These are phyloP conservation scores for Myxozyma melibiosi DNA, from an alignment of 805 yeast species.

Conservation along the genomic window DNA sequence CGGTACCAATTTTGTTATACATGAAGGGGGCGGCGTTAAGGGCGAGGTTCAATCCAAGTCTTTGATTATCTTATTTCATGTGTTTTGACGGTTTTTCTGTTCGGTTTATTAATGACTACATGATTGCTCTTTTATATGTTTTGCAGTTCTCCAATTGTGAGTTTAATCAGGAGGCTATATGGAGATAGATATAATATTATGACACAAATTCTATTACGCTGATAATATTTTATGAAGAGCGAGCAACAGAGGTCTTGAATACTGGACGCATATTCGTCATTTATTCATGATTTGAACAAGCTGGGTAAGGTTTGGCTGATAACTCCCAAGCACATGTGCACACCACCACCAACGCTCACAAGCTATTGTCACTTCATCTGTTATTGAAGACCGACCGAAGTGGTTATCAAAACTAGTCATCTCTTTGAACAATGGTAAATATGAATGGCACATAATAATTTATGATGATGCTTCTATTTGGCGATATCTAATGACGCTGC, in stretches of 20 bases:
- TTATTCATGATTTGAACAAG: too few relatives aligned
- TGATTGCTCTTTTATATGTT: neutral
- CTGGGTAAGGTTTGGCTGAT: too few relatives aligned
- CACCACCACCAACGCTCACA: too few relatives aligned
- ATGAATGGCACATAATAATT: neutral
- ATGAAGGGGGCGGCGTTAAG: conserved; percentile 7
- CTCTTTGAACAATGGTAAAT: too few relatives aligned
- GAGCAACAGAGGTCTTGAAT: too few relatives aligned
- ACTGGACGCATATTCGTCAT: too few relatives aligned
- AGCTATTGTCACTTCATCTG: too few relatives aligned
- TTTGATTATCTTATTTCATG: neutral
- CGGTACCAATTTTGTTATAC: conserved; percentile 49
- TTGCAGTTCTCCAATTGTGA: neutral
- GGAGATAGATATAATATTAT: neutral
- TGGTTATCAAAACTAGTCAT: too few relatives aligned
- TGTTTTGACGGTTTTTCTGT: neutral
- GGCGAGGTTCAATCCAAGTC: conserved; percentile 2
- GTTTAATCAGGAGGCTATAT: neutral
- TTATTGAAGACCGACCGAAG: too few relatives aligned
- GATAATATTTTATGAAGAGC: too few relatives aligned
- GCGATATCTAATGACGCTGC: neutral
- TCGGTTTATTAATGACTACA: neutral
- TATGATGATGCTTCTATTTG: neutral
- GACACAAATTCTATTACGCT: too few relatives aligned
- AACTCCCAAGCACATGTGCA: too few relatives aligned